Evolutionary conservation across 2,329 filamentous ascomycete genomes (phyloP), one percentile per base, ranked within the genome.

Genomic region (Exophiala lecanii-corni): DNA sequence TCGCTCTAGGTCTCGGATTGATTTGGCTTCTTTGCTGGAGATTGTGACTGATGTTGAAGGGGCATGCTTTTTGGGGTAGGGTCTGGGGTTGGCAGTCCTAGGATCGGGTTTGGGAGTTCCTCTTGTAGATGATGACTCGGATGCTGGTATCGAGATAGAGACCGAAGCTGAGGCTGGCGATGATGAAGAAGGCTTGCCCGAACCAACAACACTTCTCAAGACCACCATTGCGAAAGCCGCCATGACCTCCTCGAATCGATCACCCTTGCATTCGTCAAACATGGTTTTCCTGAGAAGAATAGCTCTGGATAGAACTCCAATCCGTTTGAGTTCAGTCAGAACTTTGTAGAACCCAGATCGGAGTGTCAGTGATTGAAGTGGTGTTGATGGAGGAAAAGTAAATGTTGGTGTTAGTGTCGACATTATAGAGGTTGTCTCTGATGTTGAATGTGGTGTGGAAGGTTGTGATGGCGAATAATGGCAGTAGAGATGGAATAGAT

Each of bases 201-300:
- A 16, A 10, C 21, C 17, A 9, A 34, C 10, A 7, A 28, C n/a
- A 58, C 83, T 88, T 58, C 85, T 85, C 49, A 97, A 63, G 1
- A 95, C 89, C 0, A 81, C 78, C 10, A 85, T 86, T 1, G 91
- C 96, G 57, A 98, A 94, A 1, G 80, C 73, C 2, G 87, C 80
- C 19, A 97, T 73, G 1, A 95, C 69, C 59, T 98, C 92, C 60
- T 89, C 89, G 41, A 97, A 78, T 51, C 87, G 82, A 41, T 95
- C 89, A 4, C 91, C 91, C 54, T 85, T 89, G 67, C 92, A 98
- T 57, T 98, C 91, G 60, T 98, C 92, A 39, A 98, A 72, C 86
- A 96, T 95, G 0, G 88, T 94, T 69, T 95, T 96, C 39, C 92
- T 80, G 21, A 97, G 68, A 1, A 94, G 77, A 0, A 78, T 77